These are phyloP conservation scores for Globisporangium nunn DNA, from an alignment of 352 stramenopile species.

Conservation along the genomic window DNA sequence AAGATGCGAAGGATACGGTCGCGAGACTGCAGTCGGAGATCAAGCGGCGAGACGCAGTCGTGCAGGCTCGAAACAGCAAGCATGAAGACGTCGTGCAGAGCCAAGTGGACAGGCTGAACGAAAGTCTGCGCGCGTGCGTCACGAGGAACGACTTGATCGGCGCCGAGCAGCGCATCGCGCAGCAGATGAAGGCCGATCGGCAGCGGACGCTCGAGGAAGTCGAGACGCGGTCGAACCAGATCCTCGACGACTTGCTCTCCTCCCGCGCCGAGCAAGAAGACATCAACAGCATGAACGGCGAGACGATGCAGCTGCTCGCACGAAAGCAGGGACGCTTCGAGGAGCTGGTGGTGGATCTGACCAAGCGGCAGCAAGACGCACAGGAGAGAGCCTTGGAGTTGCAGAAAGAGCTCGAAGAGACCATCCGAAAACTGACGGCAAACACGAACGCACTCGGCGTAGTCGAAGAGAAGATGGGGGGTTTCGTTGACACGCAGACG, in stretches of 20 bases:
- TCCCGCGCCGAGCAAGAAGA: constrained; percentile 71
- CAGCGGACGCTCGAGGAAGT: constrained; percentile 52
- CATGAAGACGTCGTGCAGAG: constrained; percentile 62
- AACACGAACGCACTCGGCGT: constrained; percentile 27
- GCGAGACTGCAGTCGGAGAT: constrained; percentile 69
- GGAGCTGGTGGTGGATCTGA: constrained; percentile 51
- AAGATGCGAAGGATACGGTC: constrained; percentile 71
- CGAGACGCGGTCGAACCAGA: constrained; percentile 52
- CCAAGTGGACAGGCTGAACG: constrained; percentile 77
- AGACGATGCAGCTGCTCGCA: constrained; percentile 46
- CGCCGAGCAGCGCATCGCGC: constrained; percentile 60
- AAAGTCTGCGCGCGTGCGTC: constrained; percentile 61
- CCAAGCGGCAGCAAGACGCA: constrained; percentile 34
- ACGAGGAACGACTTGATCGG: constrained; percentile 74
- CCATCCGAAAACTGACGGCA: constrained; percentile 36
- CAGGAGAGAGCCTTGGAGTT: constrained; percentile 29
- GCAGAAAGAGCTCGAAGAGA: constrained; percentile 48
- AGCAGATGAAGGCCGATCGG: constrained; percentile 67
- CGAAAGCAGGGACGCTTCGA: constrained; percentile 47
- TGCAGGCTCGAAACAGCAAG: constrained; percentile 73
- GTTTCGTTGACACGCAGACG: constrained; percentile 54
- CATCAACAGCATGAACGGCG: constrained; percentile 70
- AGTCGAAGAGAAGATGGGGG: constrained; percentile 43
- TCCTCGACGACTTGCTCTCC: constrained; percentile 53
- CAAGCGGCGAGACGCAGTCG: constrained; percentile 69